Evolutionary conservation across 1,284 basidiomycete genomes (phyloP).

Genomic region (Microbotryum saponariae): DNA sequence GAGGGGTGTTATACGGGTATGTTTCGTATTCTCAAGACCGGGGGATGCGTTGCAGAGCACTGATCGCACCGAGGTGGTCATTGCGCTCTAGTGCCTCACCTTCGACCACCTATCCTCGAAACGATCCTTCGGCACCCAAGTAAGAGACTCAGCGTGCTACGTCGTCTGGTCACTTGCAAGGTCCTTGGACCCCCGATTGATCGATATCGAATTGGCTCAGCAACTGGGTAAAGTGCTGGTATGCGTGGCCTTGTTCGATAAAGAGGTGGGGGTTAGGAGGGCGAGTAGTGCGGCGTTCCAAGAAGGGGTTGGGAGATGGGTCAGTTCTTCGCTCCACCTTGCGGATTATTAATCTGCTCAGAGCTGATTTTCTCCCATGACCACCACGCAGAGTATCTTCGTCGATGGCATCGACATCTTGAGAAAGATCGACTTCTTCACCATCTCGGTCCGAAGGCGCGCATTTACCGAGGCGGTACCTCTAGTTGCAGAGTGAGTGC

Average conservation of each 20-base stretch:
- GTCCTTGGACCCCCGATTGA: conserved; percentile 52
- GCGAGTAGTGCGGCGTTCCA: conserved; percentile 97
- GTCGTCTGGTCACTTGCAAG: conserved; percentile 90
- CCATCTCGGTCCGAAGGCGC: conserved; percentile 74
- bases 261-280: conserved; percentile 89
- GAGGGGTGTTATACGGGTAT: conserved; percentile 9
- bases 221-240: conserved; percentile 64
- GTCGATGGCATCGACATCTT: conserved; percentile 90
- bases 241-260: conserved; percentile 75
- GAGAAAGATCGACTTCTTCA: conserved; percentile 86
- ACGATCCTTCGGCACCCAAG: conserved; percentile 86
- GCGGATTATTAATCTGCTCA: neutral
- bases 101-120: conserved; percentile 88
- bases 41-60: neutral
- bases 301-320: conserved; percentile 89
- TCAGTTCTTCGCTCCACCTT: conserved; percentile 43
- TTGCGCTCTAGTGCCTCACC: conserved; percentile 59
- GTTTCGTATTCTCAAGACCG: neutral
- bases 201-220: conserved; percentile 57
- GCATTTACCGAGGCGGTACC: conserved; percentile 77
- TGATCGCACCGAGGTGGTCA: neutral
- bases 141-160: conserved; percentile 90
- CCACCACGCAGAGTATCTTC: conserved; percentile 59
- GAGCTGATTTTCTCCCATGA: conserved; percentile 8
- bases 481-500: conserved; percentile 68